Percentiles rank a stretch among this genome's conserved stretches.
phyloP scores from a whole-genome alignment of 768 basidiomycete genomes.

The Mycena galopus region DNA sequence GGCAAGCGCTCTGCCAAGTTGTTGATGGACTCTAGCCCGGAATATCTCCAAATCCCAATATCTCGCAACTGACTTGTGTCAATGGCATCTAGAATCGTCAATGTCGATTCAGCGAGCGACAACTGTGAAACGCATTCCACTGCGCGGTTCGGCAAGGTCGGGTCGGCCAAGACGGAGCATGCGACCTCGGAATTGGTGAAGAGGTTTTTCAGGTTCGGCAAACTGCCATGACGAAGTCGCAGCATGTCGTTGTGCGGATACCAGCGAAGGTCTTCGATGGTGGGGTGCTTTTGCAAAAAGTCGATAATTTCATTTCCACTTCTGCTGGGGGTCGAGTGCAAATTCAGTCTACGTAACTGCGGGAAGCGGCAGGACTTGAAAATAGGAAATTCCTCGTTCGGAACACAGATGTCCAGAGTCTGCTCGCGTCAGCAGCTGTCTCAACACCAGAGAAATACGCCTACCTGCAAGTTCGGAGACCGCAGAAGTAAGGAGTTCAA shows the following conservation, averaged over 20 bases:
- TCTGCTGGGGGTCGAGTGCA: constrained; percentile 20
- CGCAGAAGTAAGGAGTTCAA: background rate
- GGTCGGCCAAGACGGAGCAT: constrained; percentile 37
- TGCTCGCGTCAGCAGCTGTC: background rate
- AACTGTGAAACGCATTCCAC: constrained; percentile 40
- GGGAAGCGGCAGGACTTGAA: constrained; percentile 23
- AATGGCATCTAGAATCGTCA: constrained; percentile 36
- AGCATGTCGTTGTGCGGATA: constrained; percentile 36
- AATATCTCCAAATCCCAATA: constrained; percentile 40
- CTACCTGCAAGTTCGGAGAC: constrained; percentile 27
- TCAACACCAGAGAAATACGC: background rate
- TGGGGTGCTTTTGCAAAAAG: constrained; percentile 41
- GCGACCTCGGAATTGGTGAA: constrained; percentile 35
- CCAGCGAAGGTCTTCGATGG: constrained; percentile 44
- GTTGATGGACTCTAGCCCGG: constrained; percentile 36
- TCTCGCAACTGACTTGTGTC: constrained; percentile 38
- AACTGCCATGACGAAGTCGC: constrained; percentile 29
- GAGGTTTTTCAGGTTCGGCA: constrained; percentile 40
- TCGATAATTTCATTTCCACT: constrained; percentile 32
- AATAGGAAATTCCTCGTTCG: background rate
- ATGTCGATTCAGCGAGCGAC: constrained; percentile 36
- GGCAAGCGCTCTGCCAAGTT: constrained; percentile 38
- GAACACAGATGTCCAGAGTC: constrained; percentile 16
- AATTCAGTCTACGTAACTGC: constrained; percentile 38
- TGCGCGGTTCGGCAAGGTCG: constrained; percentile 24